These are phyloP conservation scores for Echinochloa phyllopogon DNA, from an alignment of 176 grass and related monocot species.

Conservation along the genomic window DNA sequence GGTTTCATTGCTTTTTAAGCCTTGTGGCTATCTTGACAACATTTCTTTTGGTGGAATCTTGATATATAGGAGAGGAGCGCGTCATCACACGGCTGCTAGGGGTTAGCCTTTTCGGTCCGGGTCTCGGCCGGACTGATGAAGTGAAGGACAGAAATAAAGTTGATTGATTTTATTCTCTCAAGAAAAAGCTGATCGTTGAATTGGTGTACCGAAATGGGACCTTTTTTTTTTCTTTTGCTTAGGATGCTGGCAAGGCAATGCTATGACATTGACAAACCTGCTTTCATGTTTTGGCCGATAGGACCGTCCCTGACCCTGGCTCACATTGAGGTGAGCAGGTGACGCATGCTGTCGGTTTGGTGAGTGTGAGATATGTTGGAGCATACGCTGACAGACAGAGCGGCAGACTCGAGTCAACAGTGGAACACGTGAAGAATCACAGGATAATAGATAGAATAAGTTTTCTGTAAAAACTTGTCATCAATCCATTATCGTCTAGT, in stretches of 20 bases:
- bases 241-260: constrained; percentile 29
- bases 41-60: background rate
- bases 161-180: background rate
- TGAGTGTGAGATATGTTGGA: background rate
- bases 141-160: constrained; percentile 1
- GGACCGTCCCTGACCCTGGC: background rate
- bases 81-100: background rate
- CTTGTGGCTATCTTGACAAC: background rate
- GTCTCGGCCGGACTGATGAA: too few species aligned
- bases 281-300: constrained; percentile 10
- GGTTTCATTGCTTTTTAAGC: background rate
- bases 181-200: constrained; percentile 28
- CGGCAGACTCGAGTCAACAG: background rate
- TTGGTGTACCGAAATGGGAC: background rate
- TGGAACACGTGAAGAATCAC: too few species aligned
- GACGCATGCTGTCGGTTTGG: background rate
- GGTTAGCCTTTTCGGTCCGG: background rate
- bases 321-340: background rate
- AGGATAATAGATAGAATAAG: too few species aligned
- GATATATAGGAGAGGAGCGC: background rate
- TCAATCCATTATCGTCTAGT: constrained; percentile 81
- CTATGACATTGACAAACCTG: background rate
- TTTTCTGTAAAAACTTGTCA: too few species aligned
- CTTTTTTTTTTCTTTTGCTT: constrained; percentile 13
- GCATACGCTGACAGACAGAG: background rate